phyloP scores from a whole-genome alignment of 495 filamentous ascomycete genomes.

The Penicillium salamii region DNA sequence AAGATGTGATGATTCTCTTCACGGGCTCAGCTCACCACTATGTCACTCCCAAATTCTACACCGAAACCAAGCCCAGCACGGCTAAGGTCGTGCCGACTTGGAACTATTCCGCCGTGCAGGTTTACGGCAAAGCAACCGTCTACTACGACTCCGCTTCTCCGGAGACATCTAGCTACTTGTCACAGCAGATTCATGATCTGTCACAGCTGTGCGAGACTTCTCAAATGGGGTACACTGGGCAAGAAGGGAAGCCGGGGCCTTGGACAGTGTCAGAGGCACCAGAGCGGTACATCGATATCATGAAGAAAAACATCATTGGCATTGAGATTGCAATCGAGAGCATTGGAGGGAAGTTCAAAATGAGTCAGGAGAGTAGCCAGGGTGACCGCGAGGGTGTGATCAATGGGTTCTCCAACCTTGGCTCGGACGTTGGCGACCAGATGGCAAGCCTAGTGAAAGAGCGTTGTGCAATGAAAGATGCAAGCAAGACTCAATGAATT shows the following conservation, averaged over 20 bases:
- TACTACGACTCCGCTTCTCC: constrained; percentile 36
- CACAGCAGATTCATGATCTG: constrained; percentile 41
- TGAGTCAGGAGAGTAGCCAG: constrained; percentile 51
- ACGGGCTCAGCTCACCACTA: constrained; percentile 47
- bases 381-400: constrained; percentile 48
- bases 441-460: not conserved
- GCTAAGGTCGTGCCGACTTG: constrained; percentile 59
- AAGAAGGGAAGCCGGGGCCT: constrained; percentile 23
- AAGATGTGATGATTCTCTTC: constrained; percentile 48
- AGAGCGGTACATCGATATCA: constrained; percentile 40
- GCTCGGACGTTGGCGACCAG: constrained; percentile 31
- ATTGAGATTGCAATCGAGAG: constrained; percentile 46
- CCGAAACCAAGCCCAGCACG: constrained; percentile 50
- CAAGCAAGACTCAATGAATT: not conserved
- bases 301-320: constrained; percentile 53
- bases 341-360: constrained; percentile 55
- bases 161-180: constrained; percentile 37
- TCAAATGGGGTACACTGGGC: constrained; percentile 44
- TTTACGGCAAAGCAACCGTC: constrained; percentile 46
- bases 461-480: not conserved
- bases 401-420: constrained; percentile 44
- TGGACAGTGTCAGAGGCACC: constrained; percentile 52
- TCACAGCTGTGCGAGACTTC: constrained; percentile 40
- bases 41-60: constrained; percentile 57
- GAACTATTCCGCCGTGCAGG: constrained; percentile 54